Evolutionary conservation across 805 yeast genomes (phyloP).

Genomic region (Ogataea angusta): DNA sequence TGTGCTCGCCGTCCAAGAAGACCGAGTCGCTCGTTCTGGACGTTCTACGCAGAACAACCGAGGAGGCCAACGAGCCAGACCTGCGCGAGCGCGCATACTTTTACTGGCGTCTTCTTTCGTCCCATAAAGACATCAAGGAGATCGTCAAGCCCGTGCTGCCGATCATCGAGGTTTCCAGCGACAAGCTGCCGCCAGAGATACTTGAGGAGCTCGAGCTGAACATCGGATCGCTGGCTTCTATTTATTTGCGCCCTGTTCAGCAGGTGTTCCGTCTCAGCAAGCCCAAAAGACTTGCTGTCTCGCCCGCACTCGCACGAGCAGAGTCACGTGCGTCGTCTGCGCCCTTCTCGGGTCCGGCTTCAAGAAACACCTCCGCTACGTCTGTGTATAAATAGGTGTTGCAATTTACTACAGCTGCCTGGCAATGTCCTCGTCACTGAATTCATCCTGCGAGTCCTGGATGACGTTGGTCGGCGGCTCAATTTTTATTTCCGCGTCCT

Average conservation of each 20-base stretch:
- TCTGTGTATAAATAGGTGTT: slow-evolving; percentile 2
- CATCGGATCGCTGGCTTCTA: slow-evolving; percentile 78
- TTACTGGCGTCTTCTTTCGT: slow-evolving; percentile 77
- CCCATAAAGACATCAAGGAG: slow-evolving; percentile 39
- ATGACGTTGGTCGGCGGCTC: not conserved
- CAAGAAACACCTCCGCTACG: slow-evolving; percentile 6
- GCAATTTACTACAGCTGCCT: slow-evolving; percentile 1
- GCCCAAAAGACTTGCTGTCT: slow-evolving; percentile 44
- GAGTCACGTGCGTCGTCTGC: slow-evolving; percentile 8
- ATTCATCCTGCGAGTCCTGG: slow-evolving; percentile 19
- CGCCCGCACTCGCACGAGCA: slow-evolving; percentile 41
- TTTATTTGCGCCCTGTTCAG: slow-evolving; percentile 80
- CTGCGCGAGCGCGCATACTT: slow-evolving; percentile 79
- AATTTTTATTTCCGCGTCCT: slow-evolving; percentile 13
- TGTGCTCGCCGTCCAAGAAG: slow-evolving; percentile 35
- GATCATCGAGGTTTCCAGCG: slow-evolving; percentile 60
- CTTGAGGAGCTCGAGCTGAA: slow-evolving; percentile 80
- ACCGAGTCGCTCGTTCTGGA: slow-evolving; percentile 58
- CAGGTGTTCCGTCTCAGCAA: slow-evolving; percentile 71
- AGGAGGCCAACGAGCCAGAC: slow-evolving; percentile 77
- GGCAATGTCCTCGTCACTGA: slow-evolving; percentile 23
- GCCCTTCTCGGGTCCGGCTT: slow-evolving; percentile 6
- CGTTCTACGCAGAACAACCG: slow-evolving; percentile 66
- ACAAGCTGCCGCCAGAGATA: slow-evolving; percentile 62
- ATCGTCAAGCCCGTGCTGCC: slow-evolving; percentile 66